Base-by-base conservation (phyloP, 768 basidiomycete species). In the Lepiota subincarnata region DNA sequence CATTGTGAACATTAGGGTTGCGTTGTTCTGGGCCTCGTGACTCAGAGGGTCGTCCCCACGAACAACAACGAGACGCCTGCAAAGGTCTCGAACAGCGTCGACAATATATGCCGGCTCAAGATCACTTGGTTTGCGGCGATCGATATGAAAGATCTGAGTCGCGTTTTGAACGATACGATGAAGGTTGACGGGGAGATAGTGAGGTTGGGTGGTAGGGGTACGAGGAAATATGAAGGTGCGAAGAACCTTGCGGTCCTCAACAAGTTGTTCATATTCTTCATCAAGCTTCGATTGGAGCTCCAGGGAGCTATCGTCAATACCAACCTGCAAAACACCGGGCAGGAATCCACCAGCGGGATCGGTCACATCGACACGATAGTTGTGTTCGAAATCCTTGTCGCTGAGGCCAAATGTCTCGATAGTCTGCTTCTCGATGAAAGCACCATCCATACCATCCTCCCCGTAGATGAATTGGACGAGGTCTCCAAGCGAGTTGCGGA, bases 371-470 rank as follows among this genome's bases (percentile, higher is more conserved):
- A 99, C 92, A n/a, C 90, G 87, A 68, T 93, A 99, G 58, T 86
- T 84, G 68, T 88, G 86, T 66, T 94, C 88, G 70, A 98, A 98
- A 51, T 89, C 83, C 58, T 75, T 76, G 68, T 97, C 70, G 60
- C 80, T 89, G 55, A 97, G 74, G 19, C 82, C 86, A 59, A 92
- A 94, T 0, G 91, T 92, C 60, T 96, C 92, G 49, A 98, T 86
- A 48, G 81, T 87, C 71, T 99, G 97, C 58, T 88, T 89, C 73
- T 99, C 97, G 66, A 99, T 97, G 69, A 86, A 95, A 0, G 93
- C 92, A 55, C 92, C 97, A 64, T 99, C 97, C 90, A 98, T 98
- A 39, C 97, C 97, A 63, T 99, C 97, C 66, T 99, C 97, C 26
- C 97, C 97, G 59, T 99, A 99, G 19, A 92, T 78, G 68, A 98